A percentile compares a stretch with the other conserved stretches of the same genome.
Evolutionary conservation across 148 eudicot genomes (phyloP).

Genomic region (Spergularia marina): DNA sequence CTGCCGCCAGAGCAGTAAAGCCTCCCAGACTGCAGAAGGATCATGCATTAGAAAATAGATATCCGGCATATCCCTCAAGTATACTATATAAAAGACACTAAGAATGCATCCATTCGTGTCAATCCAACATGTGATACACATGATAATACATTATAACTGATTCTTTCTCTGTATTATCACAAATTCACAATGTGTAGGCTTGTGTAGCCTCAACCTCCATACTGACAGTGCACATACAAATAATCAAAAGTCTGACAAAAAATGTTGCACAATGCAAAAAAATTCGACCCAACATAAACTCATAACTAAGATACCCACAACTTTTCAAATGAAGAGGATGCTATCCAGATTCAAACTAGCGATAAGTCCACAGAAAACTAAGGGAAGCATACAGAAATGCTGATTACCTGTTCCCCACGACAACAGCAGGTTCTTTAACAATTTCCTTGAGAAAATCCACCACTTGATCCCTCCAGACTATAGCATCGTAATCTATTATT

Average conservation of each 20-base stretch:
- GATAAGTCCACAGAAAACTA: neutral
- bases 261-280: neutral
- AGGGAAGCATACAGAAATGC: neutral
- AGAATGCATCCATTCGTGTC: neutral
- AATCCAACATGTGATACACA: neutral
- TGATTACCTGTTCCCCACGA: slow-evolving; percentile 86
- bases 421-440: slow-evolving; percentile 79
- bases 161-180: too few species aligned
- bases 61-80: too few species aligned
- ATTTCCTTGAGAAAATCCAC: slow-evolving; percentile 84
- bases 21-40: slow-evolving; percentile 78
- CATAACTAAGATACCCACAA: neutral
- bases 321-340: neutral
- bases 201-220: neutral
- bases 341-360: neutral
- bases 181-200: neutral
- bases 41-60: neutral
- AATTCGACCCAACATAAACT: neutral
- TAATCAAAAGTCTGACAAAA: neutral
- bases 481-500: slow-evolving; percentile 83
- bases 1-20: slow-evolving; percentile 82
- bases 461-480: slow-evolving; percentile 91
- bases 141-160: too few species aligned
- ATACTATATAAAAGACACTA: too few species aligned
- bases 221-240: neutral